Percentiles rank a stretch among this genome's conserved stretches.
phyloP scores from a whole-genome alignment of 164 flowering plant species.

The Dillenia suffruticosa region DNA sequence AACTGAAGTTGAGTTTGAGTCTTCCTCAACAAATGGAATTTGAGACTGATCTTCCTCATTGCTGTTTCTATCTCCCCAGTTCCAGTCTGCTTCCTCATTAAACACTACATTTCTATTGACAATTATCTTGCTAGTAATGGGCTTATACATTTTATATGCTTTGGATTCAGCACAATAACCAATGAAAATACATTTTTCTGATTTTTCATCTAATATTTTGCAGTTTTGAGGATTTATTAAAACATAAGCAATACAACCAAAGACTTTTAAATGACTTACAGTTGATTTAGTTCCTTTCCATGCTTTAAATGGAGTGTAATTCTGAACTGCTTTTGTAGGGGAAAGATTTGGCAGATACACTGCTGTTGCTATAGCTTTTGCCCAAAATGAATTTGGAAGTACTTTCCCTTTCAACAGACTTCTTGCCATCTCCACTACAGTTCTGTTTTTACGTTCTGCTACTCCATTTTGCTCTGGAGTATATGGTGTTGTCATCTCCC shows the following conservation, averaged over 20 bases:
- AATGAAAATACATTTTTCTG: no score
- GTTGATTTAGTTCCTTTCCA: not conserved
- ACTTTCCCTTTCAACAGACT: not conserved
- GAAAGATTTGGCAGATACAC: not conserved
- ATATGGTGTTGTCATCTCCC: not conserved
- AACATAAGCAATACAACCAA: no score
- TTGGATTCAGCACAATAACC: not conserved
- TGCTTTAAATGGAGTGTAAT: not conserved
- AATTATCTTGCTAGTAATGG: not conserved
- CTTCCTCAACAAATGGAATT: no score
- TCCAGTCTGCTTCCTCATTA: not conserved
- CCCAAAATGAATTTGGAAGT: not conserved
- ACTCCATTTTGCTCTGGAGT: not conserved
- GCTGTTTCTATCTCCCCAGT: not conserved
- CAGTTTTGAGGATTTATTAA: not conserved
- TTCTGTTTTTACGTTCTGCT: not conserved
- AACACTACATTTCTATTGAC: no score
- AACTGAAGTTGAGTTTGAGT: no score
- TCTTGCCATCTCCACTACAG: not conserved
- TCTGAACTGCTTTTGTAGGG: not conserved
- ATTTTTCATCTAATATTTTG: not conserved
- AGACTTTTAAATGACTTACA: not conserved
- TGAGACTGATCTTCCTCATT: not conserved
- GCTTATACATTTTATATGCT: not conserved
- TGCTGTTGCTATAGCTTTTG: not conserved